Conservation (phyloP, 768 basidiomycete species). For the Hebeloma cylindrosporum region DNA sequence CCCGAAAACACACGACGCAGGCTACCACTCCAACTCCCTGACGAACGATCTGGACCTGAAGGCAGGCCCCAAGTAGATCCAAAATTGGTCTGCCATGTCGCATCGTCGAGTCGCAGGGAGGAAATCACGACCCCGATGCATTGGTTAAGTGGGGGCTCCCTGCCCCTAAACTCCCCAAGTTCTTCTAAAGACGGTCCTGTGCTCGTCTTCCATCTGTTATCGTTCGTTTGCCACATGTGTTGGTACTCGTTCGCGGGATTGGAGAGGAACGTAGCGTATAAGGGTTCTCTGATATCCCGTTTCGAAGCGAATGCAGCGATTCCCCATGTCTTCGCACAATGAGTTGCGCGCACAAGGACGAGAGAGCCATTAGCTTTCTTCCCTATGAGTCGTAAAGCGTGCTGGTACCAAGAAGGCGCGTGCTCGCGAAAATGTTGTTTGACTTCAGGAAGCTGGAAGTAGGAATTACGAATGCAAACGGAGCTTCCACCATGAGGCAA, state of each 20-base stretch:
- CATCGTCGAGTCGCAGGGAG: constrained; percentile 1
- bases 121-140: constrained; percentile 6
- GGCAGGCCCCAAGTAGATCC: no score
- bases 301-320: constrained; percentile 7
- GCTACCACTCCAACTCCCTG: no score
- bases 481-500: constrained; percentile 5
- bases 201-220: background rate
- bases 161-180: background rate
- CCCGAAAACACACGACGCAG: no score
- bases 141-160: background rate
- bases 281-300: background rate
- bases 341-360: constrained; percentile 2
- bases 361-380: constrained; percentile 6
- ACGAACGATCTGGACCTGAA: no score
- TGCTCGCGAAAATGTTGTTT: constrained; percentile 5
- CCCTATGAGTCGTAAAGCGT: background rate
- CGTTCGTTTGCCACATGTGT: background rate
- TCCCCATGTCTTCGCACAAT: constrained; percentile 7
- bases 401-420: constrained; percentile 10
- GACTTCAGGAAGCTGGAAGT: background rate
- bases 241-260: constrained; percentile 1
- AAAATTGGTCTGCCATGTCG: constrained; percentile 5
- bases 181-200: constrained; percentile 1
- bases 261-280: background rate
- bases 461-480: background rate